These are phyloP conservation scores for Trichosporon asahii DNA, from an alignment of 1,284 basidiomycete genomes.

Conservation along the genomic window DNA sequence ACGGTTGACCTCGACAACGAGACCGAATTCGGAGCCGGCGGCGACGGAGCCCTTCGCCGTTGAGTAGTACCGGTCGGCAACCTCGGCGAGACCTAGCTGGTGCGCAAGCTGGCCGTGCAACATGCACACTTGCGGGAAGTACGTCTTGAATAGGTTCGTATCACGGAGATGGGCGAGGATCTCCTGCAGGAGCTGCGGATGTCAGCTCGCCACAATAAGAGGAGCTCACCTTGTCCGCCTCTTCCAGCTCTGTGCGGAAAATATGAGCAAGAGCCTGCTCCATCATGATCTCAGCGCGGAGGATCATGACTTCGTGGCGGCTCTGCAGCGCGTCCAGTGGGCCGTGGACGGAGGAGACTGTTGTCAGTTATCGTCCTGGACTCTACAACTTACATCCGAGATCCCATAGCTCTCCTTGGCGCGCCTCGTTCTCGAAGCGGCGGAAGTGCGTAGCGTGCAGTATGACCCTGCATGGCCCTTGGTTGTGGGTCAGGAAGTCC, in stretches of 20 bases:
- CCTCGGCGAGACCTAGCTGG: conserved; percentile 27
- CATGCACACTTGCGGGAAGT: conserved; percentile 37
- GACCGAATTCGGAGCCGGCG: conserved; percentile 38
- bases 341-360: conserved; percentile 34
- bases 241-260: conserved; percentile 31
- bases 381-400: conserved; percentile 42
- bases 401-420: conserved; percentile 44
- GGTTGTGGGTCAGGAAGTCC: conserved; percentile 30
- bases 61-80: conserved; percentile 35
- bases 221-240: conserved; percentile 30
- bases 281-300: conserved; percentile 40
- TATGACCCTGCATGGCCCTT: conserved; percentile 15
- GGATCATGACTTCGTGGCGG: conserved; percentile 25
- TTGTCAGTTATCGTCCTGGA: too few relatives aligned
- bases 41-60: conserved; percentile 30
- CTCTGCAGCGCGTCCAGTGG: conserved; percentile 23
- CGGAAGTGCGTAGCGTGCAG: conserved; percentile 30
- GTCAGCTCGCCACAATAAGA: background rate
- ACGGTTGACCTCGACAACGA: conserved; percentile 36
- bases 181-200: conserved; percentile 23
- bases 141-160: conserved; percentile 26
- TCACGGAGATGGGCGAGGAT: conserved; percentile 23
- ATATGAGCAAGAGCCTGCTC: conserved; percentile 38
- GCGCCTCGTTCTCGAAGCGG: conserved; percentile 26
- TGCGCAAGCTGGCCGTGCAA: conserved; percentile 41